phyloP scores from a whole-genome alignment of 257 asterid genomes.

The Cordia subcordata region DNA sequence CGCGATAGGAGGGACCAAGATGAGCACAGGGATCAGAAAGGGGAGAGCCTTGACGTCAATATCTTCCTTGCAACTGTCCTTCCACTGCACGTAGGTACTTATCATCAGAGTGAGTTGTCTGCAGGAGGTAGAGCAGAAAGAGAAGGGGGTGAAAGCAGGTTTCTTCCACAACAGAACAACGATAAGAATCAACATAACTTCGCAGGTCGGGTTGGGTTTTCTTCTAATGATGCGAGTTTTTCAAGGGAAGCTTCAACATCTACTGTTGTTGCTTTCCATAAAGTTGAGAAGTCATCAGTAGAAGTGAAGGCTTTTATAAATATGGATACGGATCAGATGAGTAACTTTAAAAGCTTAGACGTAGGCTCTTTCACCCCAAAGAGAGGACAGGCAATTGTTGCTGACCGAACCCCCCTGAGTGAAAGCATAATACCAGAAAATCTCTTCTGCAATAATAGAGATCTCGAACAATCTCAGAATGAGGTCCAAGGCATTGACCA shows the following conservation, averaged over 20 bases:
- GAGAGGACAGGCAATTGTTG: conserved; percentile 13
- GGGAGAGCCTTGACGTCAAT: conserved; percentile 16
- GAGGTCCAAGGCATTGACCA: conserved; percentile 27
- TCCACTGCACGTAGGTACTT: conserved; percentile 18
- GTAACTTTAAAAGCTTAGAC: conserved; percentile 10
- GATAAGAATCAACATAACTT: conserved; percentile 18
- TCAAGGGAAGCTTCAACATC: conserved; percentile 15
- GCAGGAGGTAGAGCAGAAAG: conserved; percentile 6
- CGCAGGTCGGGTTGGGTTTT: conserved; percentile 20
- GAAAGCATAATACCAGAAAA: conserved; percentile 30
- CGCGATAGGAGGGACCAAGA: conserved; percentile 11
- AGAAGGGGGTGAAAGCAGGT: conserved; percentile 14
- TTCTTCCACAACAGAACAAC: conserved; percentile 15
- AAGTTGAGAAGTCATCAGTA: conserved; percentile 19
- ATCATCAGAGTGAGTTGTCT: conserved; percentile 16
- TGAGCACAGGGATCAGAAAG: conserved; percentile 16
- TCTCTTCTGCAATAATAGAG: conserved; percentile 34
- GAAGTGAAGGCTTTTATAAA: conserved; percentile 10
- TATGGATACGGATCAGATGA: conserved; percentile 16
- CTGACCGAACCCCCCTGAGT: conserved; percentile 25
- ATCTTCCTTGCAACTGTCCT: conserved; percentile 8
- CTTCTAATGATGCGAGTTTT: conserved; percentile 13
- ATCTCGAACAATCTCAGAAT: conserved; percentile 21
- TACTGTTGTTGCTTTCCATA: conserved; percentile 16
- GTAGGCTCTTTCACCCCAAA: conserved; percentile 3